Evolutionary conservation across 2,329 filamentous ascomycete genomes (phyloP).

Genomic region (Chaetomium olivaceum): DNA sequence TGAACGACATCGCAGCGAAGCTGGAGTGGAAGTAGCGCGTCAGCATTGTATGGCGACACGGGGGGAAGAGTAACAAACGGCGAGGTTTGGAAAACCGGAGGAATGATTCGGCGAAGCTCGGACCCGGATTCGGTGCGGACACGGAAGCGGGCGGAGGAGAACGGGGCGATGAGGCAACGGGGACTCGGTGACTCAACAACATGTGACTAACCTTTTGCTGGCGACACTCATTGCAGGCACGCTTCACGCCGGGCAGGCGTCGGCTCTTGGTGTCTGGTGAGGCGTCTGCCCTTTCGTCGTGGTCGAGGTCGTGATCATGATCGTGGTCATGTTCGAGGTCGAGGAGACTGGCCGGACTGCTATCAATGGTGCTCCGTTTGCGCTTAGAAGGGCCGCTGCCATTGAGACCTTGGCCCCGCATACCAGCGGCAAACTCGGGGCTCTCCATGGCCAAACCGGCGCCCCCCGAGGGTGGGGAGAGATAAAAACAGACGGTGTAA

Average conservation of each 20-base stretch:
- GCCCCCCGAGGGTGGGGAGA: conserved; percentile 17
- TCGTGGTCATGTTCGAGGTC: conserved; percentile 61
- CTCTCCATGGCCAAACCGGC: conserved; percentile 38
- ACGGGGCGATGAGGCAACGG: not conserved
- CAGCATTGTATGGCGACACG: conserved; percentile 20
- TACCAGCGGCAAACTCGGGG: conserved; percentile 42
- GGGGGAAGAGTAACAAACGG: conserved; percentile 1
- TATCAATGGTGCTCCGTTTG: conserved; percentile 62
- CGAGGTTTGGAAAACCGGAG: conserved; percentile 5
- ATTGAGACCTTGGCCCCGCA: conserved; percentile 46
- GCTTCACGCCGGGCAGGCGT: conserved; percentile 69
- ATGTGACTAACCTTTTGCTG: conserved; percentile 67
- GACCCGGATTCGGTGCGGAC: conserved; percentile 10
- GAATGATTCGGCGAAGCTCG: not conserved
- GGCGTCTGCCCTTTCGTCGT: conserved; percentile 49
- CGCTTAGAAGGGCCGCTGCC: conserved; percentile 50
- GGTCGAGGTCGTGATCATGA: conserved; percentile 53
- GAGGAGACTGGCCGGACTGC: conserved; percentile 61
- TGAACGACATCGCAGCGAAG: conserved; percentile 82
- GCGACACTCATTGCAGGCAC: conserved; percentile 81
- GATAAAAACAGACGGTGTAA: conserved; percentile 11
- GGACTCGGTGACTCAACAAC: conserved; percentile 50
- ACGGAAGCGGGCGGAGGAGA: conserved; percentile 10
- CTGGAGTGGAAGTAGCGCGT: conserved; percentile 37
- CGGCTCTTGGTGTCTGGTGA: conserved; percentile 34